phyloP scores from a whole-genome alignment of 768 basidiomycete species.

The Pisolithus tinctorius region DNA sequence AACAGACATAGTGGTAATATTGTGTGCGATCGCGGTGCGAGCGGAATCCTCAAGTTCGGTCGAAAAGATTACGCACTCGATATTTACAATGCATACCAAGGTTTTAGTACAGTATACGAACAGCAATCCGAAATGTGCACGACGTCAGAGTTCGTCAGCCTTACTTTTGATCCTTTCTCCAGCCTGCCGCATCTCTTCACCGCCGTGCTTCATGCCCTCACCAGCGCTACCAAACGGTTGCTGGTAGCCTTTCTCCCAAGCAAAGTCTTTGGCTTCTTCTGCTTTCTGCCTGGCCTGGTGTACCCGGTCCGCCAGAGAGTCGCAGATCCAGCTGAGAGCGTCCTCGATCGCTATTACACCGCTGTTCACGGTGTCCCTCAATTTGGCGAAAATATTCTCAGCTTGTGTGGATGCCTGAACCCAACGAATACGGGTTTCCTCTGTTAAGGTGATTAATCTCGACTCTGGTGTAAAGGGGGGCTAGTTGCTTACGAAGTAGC shows the following conservation, averaged over 20 bases:
- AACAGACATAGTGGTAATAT: too few species aligned
- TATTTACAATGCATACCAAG: too few species aligned
- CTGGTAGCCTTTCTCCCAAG: conserved; percentile 15
- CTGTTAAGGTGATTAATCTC: conserved; percentile 25
- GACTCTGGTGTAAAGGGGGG: neutral
- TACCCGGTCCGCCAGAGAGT: conserved; percentile 11
- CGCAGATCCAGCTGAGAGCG: conserved; percentile 12
- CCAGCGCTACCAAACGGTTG: conserved; percentile 17
- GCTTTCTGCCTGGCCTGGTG: conserved; percentile 20
- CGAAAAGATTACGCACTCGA: too few species aligned
- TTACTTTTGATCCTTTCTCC: conserved; percentile 20
- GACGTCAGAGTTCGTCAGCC: conserved; percentile 27
- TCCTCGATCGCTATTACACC: conserved; percentile 75
- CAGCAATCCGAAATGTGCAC: too few species aligned
- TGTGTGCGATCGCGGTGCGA: neutral
- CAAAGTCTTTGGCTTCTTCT: conserved; percentile 17
- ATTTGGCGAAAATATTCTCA: conserved; percentile 49
- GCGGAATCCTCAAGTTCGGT: conserved; percentile 1
- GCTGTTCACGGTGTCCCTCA: conserved; percentile 60
- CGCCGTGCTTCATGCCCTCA: conserved; percentile 16
- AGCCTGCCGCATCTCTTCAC: conserved; percentile 16
- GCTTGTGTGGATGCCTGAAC: conserved; percentile 55
- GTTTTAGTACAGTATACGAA: too few species aligned
- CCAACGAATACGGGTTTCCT: conserved; percentile 77
- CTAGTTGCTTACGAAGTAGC: conserved; percentile 56